These are phyloP conservation scores for Taiozyma sp. DNA, from an alignment of 1,139 yeast genomes.

Conservation along the genomic window DNA sequence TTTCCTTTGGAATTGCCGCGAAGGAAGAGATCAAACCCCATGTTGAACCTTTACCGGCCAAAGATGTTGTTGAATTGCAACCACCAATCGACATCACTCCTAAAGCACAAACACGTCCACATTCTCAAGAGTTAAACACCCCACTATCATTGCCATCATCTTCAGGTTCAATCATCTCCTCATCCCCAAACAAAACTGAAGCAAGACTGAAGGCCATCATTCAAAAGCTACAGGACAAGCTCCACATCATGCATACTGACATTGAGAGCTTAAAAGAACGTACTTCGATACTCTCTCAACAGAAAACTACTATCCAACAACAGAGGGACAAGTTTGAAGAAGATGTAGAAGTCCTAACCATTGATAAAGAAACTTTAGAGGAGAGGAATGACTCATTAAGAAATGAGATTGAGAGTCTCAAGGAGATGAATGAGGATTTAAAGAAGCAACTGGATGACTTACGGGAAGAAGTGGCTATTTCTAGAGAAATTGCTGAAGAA, in stretches of 20 bases:
- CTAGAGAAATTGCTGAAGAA: conserved; percentile 1
- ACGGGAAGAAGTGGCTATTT: conserved; percentile 17
- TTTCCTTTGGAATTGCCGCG: background rate
- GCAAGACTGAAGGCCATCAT: conserved; percentile 35
- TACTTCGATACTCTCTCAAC: background rate
- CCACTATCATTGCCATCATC: background rate
- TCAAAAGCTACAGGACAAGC: conserved; percentile 37
- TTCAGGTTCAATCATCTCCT: background rate
- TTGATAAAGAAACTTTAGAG: conserved; percentile 50
- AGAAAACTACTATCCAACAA: background rate
- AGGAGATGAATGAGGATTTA: conserved; percentile 28
- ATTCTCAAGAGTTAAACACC: background rate
- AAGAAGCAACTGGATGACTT: conserved; percentile 31
- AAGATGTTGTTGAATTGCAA: background rate
- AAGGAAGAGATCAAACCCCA: background rate
- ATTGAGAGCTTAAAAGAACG: background rate
- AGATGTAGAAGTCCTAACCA: conserved; percentile 43
- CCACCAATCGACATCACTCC: background rate
- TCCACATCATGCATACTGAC: conserved; percentile 31
- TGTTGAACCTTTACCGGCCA: background rate
- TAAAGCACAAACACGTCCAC: background rate
- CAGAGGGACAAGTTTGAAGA: conserved; percentile 28
- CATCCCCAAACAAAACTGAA: background rate
- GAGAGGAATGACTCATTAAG: conserved; percentile 37
- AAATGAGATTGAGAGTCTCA: conserved; percentile 31